Conservation (phyloP, 768 basidiomycete species). For the Leccinum arenicola region DNA sequence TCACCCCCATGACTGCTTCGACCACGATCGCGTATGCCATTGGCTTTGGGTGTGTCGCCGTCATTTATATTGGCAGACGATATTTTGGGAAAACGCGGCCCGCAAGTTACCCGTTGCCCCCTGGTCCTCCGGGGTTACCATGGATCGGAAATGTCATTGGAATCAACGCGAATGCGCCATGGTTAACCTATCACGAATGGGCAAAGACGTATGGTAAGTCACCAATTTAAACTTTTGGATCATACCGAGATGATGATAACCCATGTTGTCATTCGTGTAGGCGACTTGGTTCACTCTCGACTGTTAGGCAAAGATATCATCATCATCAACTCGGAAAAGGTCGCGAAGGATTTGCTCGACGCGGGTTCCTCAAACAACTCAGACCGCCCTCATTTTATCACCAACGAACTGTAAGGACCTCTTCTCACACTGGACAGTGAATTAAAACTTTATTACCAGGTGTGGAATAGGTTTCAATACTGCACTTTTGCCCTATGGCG, state of each 20-base stretch:
- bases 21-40: too few relatives aligned
- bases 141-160: not conserved
- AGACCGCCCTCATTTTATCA: not conserved
- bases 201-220: too few relatives aligned
- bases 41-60: too few relatives aligned
- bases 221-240: too few relatives aligned
- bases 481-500: not conserved
- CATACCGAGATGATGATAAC: not conserved
- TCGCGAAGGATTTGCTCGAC: not conserved
- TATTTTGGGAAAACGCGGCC: too few relatives aligned
- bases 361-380: not conserved
- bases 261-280: not conserved
- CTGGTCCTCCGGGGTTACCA: too few relatives aligned
- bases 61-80: too few relatives aligned
- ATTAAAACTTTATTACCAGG: not conserved
- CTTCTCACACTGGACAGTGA: not conserved
- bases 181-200: too few relatives aligned
- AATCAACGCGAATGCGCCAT: not conserved
- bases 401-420: not conserved
- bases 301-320: not conserved
- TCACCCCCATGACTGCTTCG: too few relatives aligned
- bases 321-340: not conserved
- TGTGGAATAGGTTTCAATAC: not conserved
- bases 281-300: not conserved
- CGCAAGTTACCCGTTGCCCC: too few relatives aligned